phyloP scores from a whole-genome alignment of 1,139 yeast species.

The Magnusiomyces ingens region DNA sequence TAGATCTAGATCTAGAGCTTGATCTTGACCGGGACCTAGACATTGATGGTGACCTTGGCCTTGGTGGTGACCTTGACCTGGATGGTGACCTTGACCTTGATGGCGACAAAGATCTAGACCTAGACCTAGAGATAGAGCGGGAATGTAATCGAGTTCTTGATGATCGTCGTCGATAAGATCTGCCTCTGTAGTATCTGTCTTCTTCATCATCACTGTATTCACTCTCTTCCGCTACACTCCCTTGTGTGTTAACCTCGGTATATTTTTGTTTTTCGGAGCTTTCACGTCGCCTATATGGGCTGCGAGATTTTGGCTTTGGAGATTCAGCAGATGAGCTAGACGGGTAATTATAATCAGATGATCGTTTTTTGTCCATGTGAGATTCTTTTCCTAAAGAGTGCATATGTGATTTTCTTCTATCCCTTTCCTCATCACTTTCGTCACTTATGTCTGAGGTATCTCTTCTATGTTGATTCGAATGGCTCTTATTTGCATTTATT shows the following conservation, averaged over 20 bases:
- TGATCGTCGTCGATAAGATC: not conserved
- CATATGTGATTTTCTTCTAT: not conserved
- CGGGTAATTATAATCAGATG: too few relatives aligned
- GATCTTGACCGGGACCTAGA: constrained; percentile 11
- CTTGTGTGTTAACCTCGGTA: too few relatives aligned
- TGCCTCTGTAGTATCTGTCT: not conserved
- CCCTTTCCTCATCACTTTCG: constrained; percentile 19
- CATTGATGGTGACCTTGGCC: constrained; percentile 10
- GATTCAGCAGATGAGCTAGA: too few relatives aligned
- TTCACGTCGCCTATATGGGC: not conserved
- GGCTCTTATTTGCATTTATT: constrained; percentile 7
- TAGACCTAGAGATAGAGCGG: constrained; percentile 6
- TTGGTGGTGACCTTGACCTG: constrained; percentile 8
- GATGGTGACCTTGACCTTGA: constrained; percentile 1
- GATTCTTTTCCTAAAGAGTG: not conserved
- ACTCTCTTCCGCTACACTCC: too few relatives aligned
- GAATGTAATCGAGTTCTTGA: constrained; percentile 3
- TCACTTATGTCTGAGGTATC: not conserved
- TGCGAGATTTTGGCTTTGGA: not conserved
- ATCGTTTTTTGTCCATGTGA: too few relatives aligned
- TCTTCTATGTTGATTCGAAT: not conserved
- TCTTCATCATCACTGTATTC: constrained; percentile 11
- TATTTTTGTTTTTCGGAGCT: not conserved
- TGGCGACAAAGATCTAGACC: not conserved
- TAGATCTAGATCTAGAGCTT: not conserved